Evolutionary conservation across 2,329 filamentous ascomycete species (phyloP).

Genomic region (Neoascochyta sp.): DNA sequence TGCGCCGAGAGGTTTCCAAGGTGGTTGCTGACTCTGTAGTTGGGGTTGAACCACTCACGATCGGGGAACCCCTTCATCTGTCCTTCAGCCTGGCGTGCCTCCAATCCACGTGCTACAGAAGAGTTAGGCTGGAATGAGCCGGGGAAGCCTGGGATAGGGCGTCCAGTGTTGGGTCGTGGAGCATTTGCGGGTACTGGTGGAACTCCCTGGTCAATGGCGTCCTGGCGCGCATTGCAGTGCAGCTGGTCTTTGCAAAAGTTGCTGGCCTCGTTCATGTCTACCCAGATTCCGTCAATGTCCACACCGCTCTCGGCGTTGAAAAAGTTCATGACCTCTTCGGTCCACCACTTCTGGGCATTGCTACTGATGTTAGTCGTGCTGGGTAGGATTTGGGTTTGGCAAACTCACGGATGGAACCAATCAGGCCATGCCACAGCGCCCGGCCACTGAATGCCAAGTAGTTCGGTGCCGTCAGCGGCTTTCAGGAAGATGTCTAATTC

Average conservation of each 20-base stretch:
- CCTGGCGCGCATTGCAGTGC: conserved; percentile 45
- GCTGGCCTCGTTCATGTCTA: conserved; percentile 43
- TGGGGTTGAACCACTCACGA: conserved; percentile 61
- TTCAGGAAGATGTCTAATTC: conserved; percentile 55
- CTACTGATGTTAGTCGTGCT: no score
- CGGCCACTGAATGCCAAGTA: conserved; percentile 70
- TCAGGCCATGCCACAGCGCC: conserved; percentile 70
- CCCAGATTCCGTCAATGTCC: conserved; percentile 71
- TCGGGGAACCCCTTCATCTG: conserved; percentile 57
- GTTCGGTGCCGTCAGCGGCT: conserved; percentile 52
- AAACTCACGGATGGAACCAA: conserved; percentile 72
- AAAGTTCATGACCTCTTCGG: conserved; percentile 61
- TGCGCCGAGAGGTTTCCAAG: conserved; percentile 44
- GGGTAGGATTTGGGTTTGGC: no score
- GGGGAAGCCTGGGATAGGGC: conserved; percentile 66
- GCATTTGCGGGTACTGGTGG: conserved; percentile 57
- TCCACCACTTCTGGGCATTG: conserved; percentile 65
- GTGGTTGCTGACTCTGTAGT: conserved; percentile 63
- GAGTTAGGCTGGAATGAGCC: conserved; percentile 59
- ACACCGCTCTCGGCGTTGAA: conserved; percentile 63
- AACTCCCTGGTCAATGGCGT: conserved; percentile 42
- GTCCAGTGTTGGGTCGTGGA: conserved; percentile 56
- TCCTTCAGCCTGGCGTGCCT: conserved; percentile 29
- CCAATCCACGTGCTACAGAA: conserved; percentile 8
- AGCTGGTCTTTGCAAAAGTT: conserved; percentile 38